Evolutionary conservation across 306 rosid genomes (phyloP).

Genomic region (Gastrolobium bilobum): DNA sequence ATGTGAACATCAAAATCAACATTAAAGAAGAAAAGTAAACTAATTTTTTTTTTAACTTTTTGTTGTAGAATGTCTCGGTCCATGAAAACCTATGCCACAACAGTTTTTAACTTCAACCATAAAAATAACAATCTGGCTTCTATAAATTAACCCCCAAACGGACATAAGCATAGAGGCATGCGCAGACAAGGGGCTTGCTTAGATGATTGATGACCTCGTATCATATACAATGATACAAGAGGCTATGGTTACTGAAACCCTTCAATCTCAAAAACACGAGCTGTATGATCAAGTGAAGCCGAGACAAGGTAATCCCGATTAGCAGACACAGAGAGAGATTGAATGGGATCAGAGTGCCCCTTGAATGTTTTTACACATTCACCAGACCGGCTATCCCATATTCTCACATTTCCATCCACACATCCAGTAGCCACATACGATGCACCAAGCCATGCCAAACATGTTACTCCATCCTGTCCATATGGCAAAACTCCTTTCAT

Average conservation of each 20-base stretch:
- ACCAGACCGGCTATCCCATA: slow-evolving; percentile 89
- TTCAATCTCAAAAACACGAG: slow-evolving; percentile 81
- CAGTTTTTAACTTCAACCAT: not conserved
- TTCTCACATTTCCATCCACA: slow-evolving; percentile 74
- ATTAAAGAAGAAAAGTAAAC: slow-evolving; percentile 19
- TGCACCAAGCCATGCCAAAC: slow-evolving; percentile 82
- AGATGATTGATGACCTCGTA: slow-evolving; percentile 3
- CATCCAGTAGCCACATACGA: slow-evolving; percentile 79
- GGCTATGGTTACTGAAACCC: slow-evolving; percentile 53
- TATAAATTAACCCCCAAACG: not conserved
- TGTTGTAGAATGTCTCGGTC: not conserved
- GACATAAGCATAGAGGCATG: not conserved
- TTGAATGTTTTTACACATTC: slow-evolving; percentile 74
- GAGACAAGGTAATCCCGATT: slow-evolving; percentile 74
- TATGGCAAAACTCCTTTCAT: slow-evolving; percentile 29
- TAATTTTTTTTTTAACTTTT: not conserved
- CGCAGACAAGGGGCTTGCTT: not conserved
- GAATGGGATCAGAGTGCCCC: slow-evolving; percentile 75
- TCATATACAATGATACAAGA: not conserved
- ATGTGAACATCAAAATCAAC: slow-evolving; percentile 25
- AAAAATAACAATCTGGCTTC: not conserved
- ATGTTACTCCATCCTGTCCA: slow-evolving; percentile 82
- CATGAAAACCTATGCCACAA: slow-evolving; percentile 16
- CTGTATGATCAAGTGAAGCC: slow-evolving; percentile 76
- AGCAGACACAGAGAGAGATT: slow-evolving; percentile 74